A percentile compares a stretch with the other conserved stretches of the same genome.
These are phyloP conservation scores for Metschnikowia koreensis DNA, from an alignment of 805 yeast species.

Conservation along the genomic window DNA sequence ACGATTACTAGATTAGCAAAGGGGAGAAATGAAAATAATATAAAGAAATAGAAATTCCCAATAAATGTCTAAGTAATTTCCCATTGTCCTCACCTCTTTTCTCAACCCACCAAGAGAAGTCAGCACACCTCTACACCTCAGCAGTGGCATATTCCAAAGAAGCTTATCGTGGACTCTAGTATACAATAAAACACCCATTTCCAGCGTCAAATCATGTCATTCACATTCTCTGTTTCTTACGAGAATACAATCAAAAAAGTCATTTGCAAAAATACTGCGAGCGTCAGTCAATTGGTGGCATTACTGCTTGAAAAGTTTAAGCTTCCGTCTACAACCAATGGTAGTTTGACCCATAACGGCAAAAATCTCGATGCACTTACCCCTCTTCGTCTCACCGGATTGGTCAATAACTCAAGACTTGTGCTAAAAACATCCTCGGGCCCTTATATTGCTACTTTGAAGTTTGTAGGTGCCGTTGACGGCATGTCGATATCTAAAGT, in stretches of 20 bases:
- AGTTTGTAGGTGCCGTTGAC: slow-evolving; percentile 9
- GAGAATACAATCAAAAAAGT: slow-evolving; percentile 27
- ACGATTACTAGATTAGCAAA: no score
- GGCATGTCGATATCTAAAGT: slow-evolving; percentile 8
- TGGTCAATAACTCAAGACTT: slow-evolving; percentile 36
- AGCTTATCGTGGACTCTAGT: not conserved
- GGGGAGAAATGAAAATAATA: no score
- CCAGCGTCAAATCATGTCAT: slow-evolving; percentile 11
- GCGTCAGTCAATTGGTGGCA: slow-evolving; percentile 29
- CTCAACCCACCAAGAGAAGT: no score
- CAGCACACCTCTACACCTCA: no score
- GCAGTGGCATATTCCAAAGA: no score
- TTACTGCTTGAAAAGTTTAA: slow-evolving; percentile 27
- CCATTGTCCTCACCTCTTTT: no score
- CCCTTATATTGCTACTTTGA: slow-evolving; percentile 2
- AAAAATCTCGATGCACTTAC: slow-evolving; percentile 31
- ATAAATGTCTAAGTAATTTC: no score
- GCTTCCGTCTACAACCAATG: slow-evolving; percentile 20
- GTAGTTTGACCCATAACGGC: slow-evolving; percentile 26
- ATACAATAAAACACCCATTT: not conserved
- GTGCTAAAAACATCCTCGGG: slow-evolving; percentile 12
- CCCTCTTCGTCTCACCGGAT: slow-evolving; percentile 32
- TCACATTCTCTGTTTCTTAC: slow-evolving; percentile 26
- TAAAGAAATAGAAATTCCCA: no score
- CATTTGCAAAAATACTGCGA: slow-evolving; percentile 22